phyloP scores from a whole-genome alignment of 1,284 basidiomycete genomes.

The Salmacisia buchloeana region DNA sequence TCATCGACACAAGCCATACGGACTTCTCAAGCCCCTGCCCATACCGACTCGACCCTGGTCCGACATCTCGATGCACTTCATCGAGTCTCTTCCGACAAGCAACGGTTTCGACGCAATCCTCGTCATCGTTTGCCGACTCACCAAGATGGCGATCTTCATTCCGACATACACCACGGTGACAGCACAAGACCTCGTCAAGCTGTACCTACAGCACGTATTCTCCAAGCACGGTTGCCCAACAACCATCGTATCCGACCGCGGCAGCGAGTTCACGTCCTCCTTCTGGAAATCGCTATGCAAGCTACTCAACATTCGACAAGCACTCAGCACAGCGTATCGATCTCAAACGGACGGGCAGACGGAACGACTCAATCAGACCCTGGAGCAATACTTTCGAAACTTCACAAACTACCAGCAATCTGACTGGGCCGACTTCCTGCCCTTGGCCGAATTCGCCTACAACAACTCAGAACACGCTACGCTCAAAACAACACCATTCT shows the following conservation, averaged over 20 bases:
- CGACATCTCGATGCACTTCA: background rate
- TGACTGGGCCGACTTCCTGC: conserved; percentile 15
- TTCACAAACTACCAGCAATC: conserved; percentile 22
- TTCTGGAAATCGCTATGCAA: background rate
- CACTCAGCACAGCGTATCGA: conserved; percentile 37
- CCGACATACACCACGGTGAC: conserved; percentile 6
- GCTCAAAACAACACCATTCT: background rate
- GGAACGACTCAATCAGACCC: conserved; percentile 53
- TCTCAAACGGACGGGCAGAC: conserved; percentile 55
- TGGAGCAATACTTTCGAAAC: conserved; percentile 44
- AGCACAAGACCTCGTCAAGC: background rate
- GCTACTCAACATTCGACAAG: conserved; percentile 31
- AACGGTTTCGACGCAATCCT: conserved; percentile 13
- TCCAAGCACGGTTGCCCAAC: background rate
- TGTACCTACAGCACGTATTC: background rate
- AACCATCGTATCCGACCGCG: background rate
- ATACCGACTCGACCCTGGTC: background rate
- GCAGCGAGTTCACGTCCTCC: background rate
- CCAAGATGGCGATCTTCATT: conserved; percentile 16
- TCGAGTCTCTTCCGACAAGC: background rate
- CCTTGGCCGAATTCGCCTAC: conserved; percentile 1
- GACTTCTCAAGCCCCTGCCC: background rate
- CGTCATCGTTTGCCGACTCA: conserved; percentile 12
- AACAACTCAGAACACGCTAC: background rate
- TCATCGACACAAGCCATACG: background rate